phyloP scores from a whole-genome alignment of 345 rosid genomes.

The Boechera stricta region DNA sequence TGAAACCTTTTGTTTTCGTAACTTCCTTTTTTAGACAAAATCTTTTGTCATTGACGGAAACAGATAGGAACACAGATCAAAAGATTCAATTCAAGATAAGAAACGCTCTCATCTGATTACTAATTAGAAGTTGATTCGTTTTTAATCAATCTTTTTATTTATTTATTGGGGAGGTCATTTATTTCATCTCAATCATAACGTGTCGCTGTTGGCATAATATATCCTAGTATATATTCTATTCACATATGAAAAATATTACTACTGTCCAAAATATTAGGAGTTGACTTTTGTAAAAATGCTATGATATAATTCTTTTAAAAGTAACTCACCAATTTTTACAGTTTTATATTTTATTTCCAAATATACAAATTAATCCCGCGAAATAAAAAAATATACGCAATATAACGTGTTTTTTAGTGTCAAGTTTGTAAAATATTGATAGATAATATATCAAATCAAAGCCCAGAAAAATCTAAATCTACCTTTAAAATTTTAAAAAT shows the following conservation, averaged over 20 bases:
- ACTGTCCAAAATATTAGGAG: background rate
- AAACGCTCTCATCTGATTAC: constrained; percentile 23
- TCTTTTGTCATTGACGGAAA: constrained; percentile 14
- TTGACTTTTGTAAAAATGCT: background rate
- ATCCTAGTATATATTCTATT: background rate
- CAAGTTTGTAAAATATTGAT: no score
- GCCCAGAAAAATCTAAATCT: no score
- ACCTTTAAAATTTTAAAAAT: no score
- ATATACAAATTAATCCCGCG: no score
- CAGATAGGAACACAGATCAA: constrained; percentile 22
- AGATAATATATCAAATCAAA: no score
- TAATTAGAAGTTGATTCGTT: constrained; percentile 13
- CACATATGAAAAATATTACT: background rate
- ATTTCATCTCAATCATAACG: constrained; percentile 5
- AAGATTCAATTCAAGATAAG: constrained; percentile 13
- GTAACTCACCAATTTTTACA: no score
- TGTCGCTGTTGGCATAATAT: background rate
- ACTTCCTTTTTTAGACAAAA: constrained; percentile 30
- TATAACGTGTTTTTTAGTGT: no score
- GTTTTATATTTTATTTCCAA: no score
- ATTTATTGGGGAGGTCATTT: background rate
- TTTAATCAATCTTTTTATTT: no score
- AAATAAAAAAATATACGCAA: no score
- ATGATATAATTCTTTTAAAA: background rate
- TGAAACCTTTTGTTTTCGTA: background rate